Evolutionary conservation across 345 rosid genomes (phyloP), one percentile per base, ranked within the genome.

Genomic region (Citropsis articulata): DNA sequence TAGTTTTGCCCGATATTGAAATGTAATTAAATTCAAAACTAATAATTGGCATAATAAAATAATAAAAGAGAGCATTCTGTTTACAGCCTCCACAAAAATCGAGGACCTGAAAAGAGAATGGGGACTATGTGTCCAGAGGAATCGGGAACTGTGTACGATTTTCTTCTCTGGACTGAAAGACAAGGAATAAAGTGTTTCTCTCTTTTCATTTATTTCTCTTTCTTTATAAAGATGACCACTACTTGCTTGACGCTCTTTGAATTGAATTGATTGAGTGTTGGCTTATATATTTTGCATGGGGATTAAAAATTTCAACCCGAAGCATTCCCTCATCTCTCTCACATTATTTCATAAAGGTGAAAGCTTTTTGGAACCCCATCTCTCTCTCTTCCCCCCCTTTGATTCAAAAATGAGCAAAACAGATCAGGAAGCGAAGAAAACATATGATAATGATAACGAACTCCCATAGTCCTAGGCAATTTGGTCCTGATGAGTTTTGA

Each of bases 81-180:
- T 78, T 57, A 57, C 66, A 53, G 63, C 74, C 75, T 81, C 77
- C 62, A 69, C 81, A 75, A 83, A 78, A 80, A 82, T 78, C 77
- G 83, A 85, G 84, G 83, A 61, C 73, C 71, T 79, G 79, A 79
- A 84, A 84, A 84, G 83, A 79, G 76, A 76, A 80, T 63, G 83
- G 80, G 79, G 87, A 81, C 78, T 77, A 60, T 36, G 77, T 83
- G 82, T 83, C 73, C 63, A 62, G 81, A 84, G 86, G 87, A 83
- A 85, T 89, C 85, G 89, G 89, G 90, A 87, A 83, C 83, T 80
- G 89, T 84, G 89, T 85, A 79, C 85, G 89, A 80, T 78, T 85
- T 85, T 77, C 85, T 89, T 78, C 83, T 85, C 81, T 85, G 78
- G 82, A 79, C 85, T 81, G 85, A 65, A 77, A 80, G 77, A 78